phyloP scores from a whole-genome alignment of 192 early-diverging fungal genomes.

The Coemansia asiatica region DNA sequence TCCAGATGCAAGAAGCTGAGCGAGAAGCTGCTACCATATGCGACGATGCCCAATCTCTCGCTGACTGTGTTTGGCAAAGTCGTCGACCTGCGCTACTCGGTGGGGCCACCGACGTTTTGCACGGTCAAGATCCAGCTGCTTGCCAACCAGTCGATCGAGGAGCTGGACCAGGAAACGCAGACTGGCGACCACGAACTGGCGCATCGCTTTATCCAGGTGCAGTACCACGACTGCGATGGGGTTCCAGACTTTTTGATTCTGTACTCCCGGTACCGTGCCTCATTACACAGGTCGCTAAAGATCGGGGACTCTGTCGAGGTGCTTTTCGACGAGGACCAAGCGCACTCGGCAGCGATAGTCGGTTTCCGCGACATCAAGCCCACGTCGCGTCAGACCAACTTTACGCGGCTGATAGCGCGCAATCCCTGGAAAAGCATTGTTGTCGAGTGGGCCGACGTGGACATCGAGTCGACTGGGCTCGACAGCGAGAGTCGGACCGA shows the following conservation, averaged over 20 bases:
- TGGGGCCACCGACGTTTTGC: constrained; percentile 72
- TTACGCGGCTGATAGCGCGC: constrained; percentile 54
- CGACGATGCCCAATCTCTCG: constrained; percentile 39
- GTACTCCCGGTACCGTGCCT: constrained; percentile 61
- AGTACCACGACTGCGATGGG: constrained; percentile 72
- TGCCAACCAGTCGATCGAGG: constrained; percentile 46
- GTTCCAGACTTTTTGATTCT: constrained; percentile 72
- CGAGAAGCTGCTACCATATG: constrained; percentile 53
- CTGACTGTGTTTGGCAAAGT: constrained; percentile 63
- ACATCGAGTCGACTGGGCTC: background rate
- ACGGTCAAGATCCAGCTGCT: constrained; percentile 55
- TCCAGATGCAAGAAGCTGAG: constrained; percentile 41
- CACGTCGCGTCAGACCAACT: constrained; percentile 43
- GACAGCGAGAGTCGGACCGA: constrained; percentile 18
- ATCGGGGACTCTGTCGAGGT: constrained; percentile 62
- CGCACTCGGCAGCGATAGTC: constrained; percentile 58
- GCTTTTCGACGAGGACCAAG: constrained; percentile 64
- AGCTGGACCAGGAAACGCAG: constrained; percentile 42
- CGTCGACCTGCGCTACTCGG: constrained; percentile 58
- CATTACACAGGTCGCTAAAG: constrained; percentile 52
- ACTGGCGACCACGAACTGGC: constrained; percentile 27
- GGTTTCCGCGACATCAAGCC: constrained; percentile 50
- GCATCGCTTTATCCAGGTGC: constrained; percentile 49
- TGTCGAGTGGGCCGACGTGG: constrained; percentile 40
- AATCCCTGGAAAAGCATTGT: constrained; percentile 50